Percentiles rank a stretch among this genome's conserved stretches.
Conservation (phyloP, 2,329 filamentous ascomycete species). For the Tetracladium maxilliforme region DNA sequence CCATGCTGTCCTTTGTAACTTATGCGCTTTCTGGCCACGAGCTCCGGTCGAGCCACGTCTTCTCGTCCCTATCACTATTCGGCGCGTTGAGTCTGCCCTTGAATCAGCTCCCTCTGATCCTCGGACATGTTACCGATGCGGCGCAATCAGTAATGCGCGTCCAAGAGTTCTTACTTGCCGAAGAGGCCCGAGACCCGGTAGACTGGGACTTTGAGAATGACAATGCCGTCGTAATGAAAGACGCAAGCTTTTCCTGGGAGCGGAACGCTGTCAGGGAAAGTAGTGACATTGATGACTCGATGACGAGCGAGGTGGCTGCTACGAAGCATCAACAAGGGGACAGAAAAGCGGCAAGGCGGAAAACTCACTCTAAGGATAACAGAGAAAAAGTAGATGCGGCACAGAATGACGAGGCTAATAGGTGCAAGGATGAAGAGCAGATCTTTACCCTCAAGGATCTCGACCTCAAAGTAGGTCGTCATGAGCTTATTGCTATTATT, state of each 20-base stretch:
- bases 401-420: constrained; percentile 2
- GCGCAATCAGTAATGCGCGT: constrained; percentile 44
- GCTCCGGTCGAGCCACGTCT: neutral
- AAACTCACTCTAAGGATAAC: constrained; percentile 11
- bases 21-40: constrained; percentile 32
- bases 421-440: constrained; percentile 16
- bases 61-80: neutral
- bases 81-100: constrained; percentile 45
- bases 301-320: constrained; percentile 12
- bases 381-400: constrained; percentile 9
- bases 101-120: constrained; percentile 46
- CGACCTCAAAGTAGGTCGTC: constrained; percentile 29
- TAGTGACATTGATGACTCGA: constrained; percentile 3
- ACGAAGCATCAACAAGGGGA: constrained; percentile 16
- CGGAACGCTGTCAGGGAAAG: constrained; percentile 2
- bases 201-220: constrained; percentile 24
- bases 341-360: constrained; percentile 14
- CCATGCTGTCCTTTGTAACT: constrained; percentile 86
- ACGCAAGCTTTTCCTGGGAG: constrained; percentile 49
- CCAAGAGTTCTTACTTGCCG: constrained; percentile 46
- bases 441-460: constrained; percentile 32
- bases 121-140: constrained; percentile 49
- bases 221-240: constrained; percentile 34
- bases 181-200: constrained; percentile 26
- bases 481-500: constrained; percentile 38